Evolutionary conservation across 1,139 yeast genomes (phyloP), one percentile per base, ranked within the genome.

Genomic region (Taphrina communis): DNA sequence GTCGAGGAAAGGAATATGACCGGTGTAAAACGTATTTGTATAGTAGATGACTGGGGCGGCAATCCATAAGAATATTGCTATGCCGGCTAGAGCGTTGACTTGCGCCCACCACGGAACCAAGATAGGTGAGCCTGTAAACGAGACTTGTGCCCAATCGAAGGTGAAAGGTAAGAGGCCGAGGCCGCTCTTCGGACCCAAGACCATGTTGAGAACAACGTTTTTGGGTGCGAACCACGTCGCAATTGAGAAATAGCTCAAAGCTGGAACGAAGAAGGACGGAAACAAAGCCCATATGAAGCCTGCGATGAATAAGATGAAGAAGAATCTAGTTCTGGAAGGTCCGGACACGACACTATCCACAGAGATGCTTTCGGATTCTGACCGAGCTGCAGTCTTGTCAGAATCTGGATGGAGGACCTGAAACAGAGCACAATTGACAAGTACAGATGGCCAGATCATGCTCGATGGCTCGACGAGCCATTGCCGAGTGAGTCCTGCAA

Each of bases 161-260:
- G 87, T 82, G 42, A 83, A 73, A 25, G 92, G 92, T 75, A 87
- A 77, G 76, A 87, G 76, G 39, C 90, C 91, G 70, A 87, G 79
- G n/a, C 90, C 90, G 17, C 86, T 80, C n/a, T 83, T 80, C 14
- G 39, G 56, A 56, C 92, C 92, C 74, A 87, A 87, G 53, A 88
- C 77, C 75, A 86, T 89, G 75, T 86, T 86, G 51, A 87, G 82
- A 25, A 82, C 81, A 52, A 84, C 84, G 71, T 84, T 83, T 38
- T 81, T 74, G 8, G 88, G 88, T 85, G 85, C 66, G 79, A 84
- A 83, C 89, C 89, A 86, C 6, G 86, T 79, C n/a, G 84, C 79
- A 78, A 85, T 81, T 57, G 83, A 81, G 73, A 87, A 85, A 65
- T 79, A 77, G 0, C 78, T 0, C 86, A 86, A 76, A 6, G 84